Evolutionary conservation across 495 filamentous ascomycete species (phyloP).

Genomic region (Neurospora pannonica): DNA sequence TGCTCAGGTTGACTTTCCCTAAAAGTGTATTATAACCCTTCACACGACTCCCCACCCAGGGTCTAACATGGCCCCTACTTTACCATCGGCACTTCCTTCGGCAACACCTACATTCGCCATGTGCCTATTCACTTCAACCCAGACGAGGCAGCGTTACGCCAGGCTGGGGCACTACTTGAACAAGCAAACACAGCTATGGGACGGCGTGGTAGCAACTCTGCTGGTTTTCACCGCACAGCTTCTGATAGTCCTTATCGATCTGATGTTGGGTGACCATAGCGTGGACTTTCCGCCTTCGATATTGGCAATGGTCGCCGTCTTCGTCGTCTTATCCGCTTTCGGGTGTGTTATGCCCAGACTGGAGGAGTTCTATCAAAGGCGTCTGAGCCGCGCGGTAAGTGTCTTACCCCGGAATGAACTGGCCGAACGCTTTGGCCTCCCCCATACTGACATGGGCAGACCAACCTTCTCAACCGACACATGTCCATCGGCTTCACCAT

Average conservation of each 20-base stretch:
- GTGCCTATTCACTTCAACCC: not conserved
- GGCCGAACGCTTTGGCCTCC: not conserved
- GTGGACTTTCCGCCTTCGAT: slow-evolving; percentile 24
- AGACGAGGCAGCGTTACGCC: not conserved
- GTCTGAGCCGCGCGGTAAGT: slow-evolving; percentile 28
- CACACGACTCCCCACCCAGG: not conserved
- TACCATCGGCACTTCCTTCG: not conserved
- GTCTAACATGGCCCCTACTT: slow-evolving; percentile 3
- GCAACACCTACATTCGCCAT: not conserved
- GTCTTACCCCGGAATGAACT: not conserved
- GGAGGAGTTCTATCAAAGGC: slow-evolving; percentile 22
- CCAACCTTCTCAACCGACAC: slow-evolving; percentile 34
- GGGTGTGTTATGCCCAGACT: slow-evolving; percentile 7
- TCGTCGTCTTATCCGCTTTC: slow-evolving; percentile 4
- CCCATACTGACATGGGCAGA: not conserved
- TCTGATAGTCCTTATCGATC: slow-evolving; percentile 18
- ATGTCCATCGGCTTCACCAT: slow-evolving; percentile 41
- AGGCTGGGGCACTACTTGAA: not conserved
- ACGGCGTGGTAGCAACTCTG: slow-evolving; percentile 13
- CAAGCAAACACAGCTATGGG: not conserved
- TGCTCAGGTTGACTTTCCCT: not conserved
- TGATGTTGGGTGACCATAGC: slow-evolving; percentile 4
- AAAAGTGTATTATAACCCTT: not conserved
- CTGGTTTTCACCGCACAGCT: slow-evolving; percentile 16
- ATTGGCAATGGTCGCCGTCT: slow-evolving; percentile 21